Base-by-base conservation (phyloP, 164 flowering plant genomes). In the Euptelea pleiosperma region DNA sequence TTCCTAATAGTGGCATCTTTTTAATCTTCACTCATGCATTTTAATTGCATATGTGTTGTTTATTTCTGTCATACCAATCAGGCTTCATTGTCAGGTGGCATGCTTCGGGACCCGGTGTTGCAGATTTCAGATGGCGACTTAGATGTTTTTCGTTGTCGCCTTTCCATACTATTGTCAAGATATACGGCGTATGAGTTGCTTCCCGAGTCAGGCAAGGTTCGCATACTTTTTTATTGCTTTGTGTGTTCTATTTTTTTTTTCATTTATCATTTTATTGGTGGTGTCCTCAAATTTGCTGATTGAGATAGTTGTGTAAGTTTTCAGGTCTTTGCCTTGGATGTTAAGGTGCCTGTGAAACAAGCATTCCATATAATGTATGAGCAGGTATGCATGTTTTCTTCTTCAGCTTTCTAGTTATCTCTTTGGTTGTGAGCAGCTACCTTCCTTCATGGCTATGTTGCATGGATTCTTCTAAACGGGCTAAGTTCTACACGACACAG, bases 181-280 rank as follows among this genome's bases (percentile, higher is more conserved):
- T 70, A 65, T 55, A 75, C 73, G 26, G 71, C 69, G 30, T 78
- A 78, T 62, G 82, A 78, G 35, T 54, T 78, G 74, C 72, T 78
- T 55, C 82, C 82, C 22, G 84, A 81, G 71, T 91, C 98, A 62
- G 94, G 98, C 79, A 91, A 86, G 98, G 98, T 91, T 64, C 69
- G 88, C 71, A 73, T 77, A 54, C 66, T 71, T 59, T 50, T 35
- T 41, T 55, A 65, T 34, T 44, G 50, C 51, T 50, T 62, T 41
- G 4, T 54, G 36, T 18, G 35, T 59, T 25, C 8, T 24, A 25
- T 35, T 39, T 26, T 37, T 49, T 15, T 29, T 31, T 24, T 68
- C 47, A 16, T 25, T 24, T 26, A 19, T 3, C 47, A 8, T 58
- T 24, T 8, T 43, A 18, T 53, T 22, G 28, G 30, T 35, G 53